Base-by-base conservation (phyloP, 2,329 filamentous ascomycete species). In the Colletotrichum tanaceti region DNA sequence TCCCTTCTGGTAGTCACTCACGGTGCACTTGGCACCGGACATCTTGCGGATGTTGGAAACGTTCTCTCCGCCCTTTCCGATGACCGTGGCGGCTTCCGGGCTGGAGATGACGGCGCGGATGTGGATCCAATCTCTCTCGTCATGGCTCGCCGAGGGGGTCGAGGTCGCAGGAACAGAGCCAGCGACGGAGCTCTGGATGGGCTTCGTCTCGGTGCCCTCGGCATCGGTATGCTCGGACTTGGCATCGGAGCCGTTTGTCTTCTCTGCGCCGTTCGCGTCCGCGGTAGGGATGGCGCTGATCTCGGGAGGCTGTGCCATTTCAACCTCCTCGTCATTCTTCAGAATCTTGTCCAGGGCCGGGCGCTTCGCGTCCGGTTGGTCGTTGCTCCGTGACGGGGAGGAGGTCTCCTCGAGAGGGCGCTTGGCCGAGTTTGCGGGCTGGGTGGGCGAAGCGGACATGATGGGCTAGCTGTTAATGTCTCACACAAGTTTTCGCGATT, bases 61-160 rank as follows among this genome's bases (percentile, higher is more conserved):
- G 77, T 99, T 99, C 85, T 99, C 96, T 78, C 96, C 96, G 72
- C 94, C 95, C 83, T 99, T 99, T 77, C 96, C 96, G 81, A 99
- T 99, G 73, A 98, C 93, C 57, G 96, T 99, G 46, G 96, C 96
- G 73, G 96, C 96, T 81, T 99, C 96, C 53, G 94, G 93, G 80
- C 95, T 99, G 60, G 95, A 97, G 75, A 99, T 99, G 75, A 98
- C 94, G 64, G 96, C 93, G 74, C 96, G 92, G 75, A 99, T 93
- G 79, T 99, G 96, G 73, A 99, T 94, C 95, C 96, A 99, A 54
- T 91, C 91, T 55, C 92, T 94, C 84, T 99, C 96, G 77, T 99
- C 96, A 74, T 96, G 91, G 54, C 89, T 81, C 71, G 85, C 80
- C 79, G 83, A 81, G 77, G 76, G 76, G 47, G 80, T 79, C 18